Conservation (phyloP, 345 rosid genomes). For the Acer negundo region DNA sequence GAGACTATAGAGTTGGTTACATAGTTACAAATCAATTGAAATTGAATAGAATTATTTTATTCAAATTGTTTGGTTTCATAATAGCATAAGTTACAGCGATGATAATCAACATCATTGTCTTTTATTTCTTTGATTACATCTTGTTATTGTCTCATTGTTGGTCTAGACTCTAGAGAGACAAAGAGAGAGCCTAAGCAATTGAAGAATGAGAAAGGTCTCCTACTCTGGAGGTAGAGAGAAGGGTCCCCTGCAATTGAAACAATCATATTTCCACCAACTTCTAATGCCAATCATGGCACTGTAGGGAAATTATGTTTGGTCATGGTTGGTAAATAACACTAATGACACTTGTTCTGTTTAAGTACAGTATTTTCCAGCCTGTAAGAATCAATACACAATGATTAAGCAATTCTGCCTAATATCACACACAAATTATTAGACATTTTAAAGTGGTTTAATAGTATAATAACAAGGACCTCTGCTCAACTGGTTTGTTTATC, state of each 20-base stretch:
- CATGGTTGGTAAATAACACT: constrained; percentile 20
- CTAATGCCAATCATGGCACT: constrained; percentile 1
- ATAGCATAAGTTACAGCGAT: constrained; percentile 18
- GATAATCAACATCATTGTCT: constrained; percentile 27
- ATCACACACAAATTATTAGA: neutral
- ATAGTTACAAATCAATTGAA: constrained; percentile 27
- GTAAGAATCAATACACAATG: constrained; percentile 13
- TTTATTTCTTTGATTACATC: constrained; percentile 18
- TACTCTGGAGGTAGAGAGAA: constrained; percentile 3
- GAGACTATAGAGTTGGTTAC: constrained; percentile 30
- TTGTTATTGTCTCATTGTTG: constrained; percentile 21
- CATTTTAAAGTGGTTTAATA: neutral
- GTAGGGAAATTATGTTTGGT: constrained; percentile 25
- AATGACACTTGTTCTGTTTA: constrained; percentile 3
- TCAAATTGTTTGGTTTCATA: constrained; percentile 15
- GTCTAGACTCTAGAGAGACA: neutral
- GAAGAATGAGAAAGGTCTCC: neutral
- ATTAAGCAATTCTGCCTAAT: neutral
- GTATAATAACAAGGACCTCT: neutral
- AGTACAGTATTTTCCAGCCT: constrained; percentile 26
- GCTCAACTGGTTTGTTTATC: neutral
- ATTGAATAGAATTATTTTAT: constrained; percentile 17
- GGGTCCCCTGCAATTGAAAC: constrained; percentile 21
- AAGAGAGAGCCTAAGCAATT: neutral
- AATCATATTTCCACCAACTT: constrained; percentile 31